Conservation (phyloP, 2,329 filamentous ascomycete genomes). For the Diaporthe amygdali region DNA sequence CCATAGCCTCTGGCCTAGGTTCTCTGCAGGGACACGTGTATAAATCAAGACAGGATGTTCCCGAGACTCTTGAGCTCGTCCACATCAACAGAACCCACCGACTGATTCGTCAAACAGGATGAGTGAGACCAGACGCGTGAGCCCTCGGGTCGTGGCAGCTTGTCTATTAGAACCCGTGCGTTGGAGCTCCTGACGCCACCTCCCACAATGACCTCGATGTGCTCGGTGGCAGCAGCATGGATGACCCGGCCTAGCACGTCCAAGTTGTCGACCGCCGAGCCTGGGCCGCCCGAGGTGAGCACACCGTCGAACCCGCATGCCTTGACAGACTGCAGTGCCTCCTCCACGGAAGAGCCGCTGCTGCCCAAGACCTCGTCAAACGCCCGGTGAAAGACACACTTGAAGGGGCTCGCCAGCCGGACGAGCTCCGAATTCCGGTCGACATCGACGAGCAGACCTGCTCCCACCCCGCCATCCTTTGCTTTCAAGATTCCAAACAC, state of each 20-base stretch:
- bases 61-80: conserved; percentile 19
- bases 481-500: conserved; percentile 56
- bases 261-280: conserved; percentile 46
- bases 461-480: not conserved
- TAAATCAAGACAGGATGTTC: not conserved
- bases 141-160: conserved; percentile 31
- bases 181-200: conserved; percentile 55
- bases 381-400: conserved; percentile 61
- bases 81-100: conserved; percentile 16
- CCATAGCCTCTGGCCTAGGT: no score
- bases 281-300: conserved; percentile 58
- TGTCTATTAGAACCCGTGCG: conserved; percentile 34
- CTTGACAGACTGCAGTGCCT: conserved; percentile 41
- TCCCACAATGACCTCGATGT: conserved; percentile 55
- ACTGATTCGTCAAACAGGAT: conserved; percentile 42
- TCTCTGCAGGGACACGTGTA: not conserved
- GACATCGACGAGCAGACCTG: conserved; percentile 42
- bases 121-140: conserved; percentile 52
- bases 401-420: conserved; percentile 44
- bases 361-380: conserved; percentile 52
- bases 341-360: conserved; percentile 15
- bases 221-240: conserved; percentile 27
- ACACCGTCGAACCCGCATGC: conserved; percentile 54
- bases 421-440: conserved; percentile 47
- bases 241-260: conserved; percentile 43